These are phyloP conservation scores for Rhamnella rubrinervis DNA, from an alignment of 331 rosid species.

Conservation along the genomic window DNA sequence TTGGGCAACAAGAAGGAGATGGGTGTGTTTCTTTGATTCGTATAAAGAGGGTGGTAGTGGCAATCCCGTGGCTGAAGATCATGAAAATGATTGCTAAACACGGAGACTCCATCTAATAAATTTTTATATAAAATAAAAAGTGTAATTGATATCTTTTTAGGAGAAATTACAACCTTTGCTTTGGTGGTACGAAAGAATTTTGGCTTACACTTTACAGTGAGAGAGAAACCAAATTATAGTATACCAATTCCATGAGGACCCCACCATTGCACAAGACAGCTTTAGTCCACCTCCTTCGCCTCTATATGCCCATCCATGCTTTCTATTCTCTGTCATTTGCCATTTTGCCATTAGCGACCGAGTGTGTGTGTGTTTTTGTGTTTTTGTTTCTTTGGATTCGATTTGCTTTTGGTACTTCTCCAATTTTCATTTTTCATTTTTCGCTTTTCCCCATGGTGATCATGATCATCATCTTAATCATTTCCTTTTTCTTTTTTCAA, in stretches of 20 bases:
- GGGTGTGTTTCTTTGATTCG: background rate
- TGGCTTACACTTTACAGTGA: background rate
- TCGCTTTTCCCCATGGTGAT: constrained; percentile 10
- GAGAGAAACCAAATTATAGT: constrained; percentile 8
- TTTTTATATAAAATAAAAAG: background rate
- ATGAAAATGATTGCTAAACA: constrained; percentile 34
- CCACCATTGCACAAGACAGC: constrained; percentile 39
- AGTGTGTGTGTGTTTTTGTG: background rate
- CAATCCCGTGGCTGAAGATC: constrained; percentile 20
- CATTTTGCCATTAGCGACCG: constrained; percentile 1
- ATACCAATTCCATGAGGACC: constrained; percentile 31
- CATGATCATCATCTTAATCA: constrained; percentile 27
- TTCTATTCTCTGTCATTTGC: constrained; percentile 19
- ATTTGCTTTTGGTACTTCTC: constrained; percentile 44
- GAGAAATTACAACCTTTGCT: constrained; percentile 48
- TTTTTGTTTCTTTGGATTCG: constrained; percentile 52
- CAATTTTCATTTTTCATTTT: constrained; percentile 14
- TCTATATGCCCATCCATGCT: constrained; percentile 9
- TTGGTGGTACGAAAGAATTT: constrained; percentile 47
- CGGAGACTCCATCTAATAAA: constrained; percentile 17
- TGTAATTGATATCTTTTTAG: constrained; percentile 14
- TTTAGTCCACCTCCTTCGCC: constrained; percentile 32
- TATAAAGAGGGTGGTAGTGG: constrained; percentile 3
- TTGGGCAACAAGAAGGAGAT: background rate
- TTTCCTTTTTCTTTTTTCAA: background rate